phyloP scores from a whole-genome alignment of 1,284 basidiomycete genomes.

The Apiotrichum domesticum region DNA sequence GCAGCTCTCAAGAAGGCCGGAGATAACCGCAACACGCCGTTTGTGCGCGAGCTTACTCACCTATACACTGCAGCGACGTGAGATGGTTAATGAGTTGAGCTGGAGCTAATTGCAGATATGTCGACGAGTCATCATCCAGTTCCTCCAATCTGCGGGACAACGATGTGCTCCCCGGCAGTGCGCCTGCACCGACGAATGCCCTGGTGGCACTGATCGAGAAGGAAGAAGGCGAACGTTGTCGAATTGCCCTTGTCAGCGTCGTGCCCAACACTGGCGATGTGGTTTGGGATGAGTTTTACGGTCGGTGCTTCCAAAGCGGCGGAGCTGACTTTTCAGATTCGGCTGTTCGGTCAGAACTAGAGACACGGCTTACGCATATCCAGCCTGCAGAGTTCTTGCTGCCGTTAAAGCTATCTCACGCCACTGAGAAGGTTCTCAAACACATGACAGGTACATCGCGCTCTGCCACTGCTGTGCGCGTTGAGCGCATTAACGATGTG shows the following conservation, averaged over 20 bases:
- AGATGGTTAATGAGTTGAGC: constrained; percentile 33
- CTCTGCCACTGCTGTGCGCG: constrained; percentile 45
- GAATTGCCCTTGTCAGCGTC: constrained; percentile 70
- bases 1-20: constrained; percentile 89
- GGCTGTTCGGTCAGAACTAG: constrained; percentile 77
- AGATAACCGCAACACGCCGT: constrained; percentile 73
- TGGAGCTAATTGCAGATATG: constrained; percentile 27
- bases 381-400: constrained; percentile 78
- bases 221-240: constrained; percentile 55
- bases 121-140: constrained; percentile 40
- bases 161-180: constrained; percentile 29
- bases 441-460: constrained; percentile 56
- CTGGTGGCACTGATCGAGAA: constrained; percentile 60
- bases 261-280: constrained; percentile 84
- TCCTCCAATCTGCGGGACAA: constrained; percentile 35
- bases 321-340: constrained; percentile 54
- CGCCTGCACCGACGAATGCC: constrained; percentile 41
- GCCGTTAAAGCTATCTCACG: constrained; percentile 58
- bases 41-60: constrained; percentile 71
- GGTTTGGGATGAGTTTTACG: constrained; percentile 83
- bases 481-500: constrained; percentile 58
- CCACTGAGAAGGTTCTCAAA: constrained; percentile 69
- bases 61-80: constrained; percentile 86
- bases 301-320: constrained; percentile 42
- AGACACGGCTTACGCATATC: constrained; percentile 71